A percentile compares a stretch with the other conserved stretches of the same genome.
Conservation (phyloP, 2,329 filamentous ascomycete genomes). For the Aspergillus arachidicola region DNA sequence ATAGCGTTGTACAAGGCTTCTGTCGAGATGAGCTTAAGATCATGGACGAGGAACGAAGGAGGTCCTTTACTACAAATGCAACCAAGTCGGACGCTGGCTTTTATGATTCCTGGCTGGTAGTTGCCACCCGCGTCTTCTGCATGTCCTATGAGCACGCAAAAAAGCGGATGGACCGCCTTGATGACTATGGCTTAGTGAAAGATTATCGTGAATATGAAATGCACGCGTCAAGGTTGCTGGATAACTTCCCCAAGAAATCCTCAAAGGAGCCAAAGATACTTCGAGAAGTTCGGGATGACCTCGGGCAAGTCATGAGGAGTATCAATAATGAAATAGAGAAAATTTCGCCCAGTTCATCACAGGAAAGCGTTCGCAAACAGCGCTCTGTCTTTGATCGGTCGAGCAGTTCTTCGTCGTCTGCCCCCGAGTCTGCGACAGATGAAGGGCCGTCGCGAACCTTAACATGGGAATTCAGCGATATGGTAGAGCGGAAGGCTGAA, state of each 20-base stretch:
- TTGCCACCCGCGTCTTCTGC: constrained; percentile 45
- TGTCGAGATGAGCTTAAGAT: constrained; percentile 50
- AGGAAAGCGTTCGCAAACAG: constrained; percentile 39
- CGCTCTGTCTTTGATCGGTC: constrained; percentile 51
- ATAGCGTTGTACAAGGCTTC: constrained; percentile 52
- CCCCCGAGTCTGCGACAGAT: constrained; percentile 43
- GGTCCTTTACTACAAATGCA: constrained; percentile 1
- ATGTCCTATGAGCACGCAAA: constrained; percentile 46
- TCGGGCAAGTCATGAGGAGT: constrained; percentile 37
- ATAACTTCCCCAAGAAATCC: constrained; percentile 41
- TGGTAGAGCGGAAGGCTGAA: constrained; percentile 31
- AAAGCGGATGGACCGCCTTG: constrained; percentile 40
- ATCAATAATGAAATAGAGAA: constrained; percentile 47
- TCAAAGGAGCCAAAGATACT: constrained; percentile 32
- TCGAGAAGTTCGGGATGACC: constrained; percentile 36
- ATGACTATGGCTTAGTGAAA: constrained; percentile 44
- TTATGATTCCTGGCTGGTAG: constrained; percentile 47
- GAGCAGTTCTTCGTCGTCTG: constrained; percentile 49
- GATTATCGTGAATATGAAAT: constrained; percentile 53
- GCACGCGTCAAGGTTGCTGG: constrained; percentile 44
- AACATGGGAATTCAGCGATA: constrained; percentile 36
- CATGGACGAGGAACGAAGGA: constrained; percentile 32
- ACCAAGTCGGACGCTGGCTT: constrained; percentile 31
- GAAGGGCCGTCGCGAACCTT: constrained; percentile 37
- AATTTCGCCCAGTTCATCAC: constrained; percentile 46